Base-by-base conservation (phyloP, 2,329 filamentous ascomycete species). In the Cercospora janseana region DNA sequence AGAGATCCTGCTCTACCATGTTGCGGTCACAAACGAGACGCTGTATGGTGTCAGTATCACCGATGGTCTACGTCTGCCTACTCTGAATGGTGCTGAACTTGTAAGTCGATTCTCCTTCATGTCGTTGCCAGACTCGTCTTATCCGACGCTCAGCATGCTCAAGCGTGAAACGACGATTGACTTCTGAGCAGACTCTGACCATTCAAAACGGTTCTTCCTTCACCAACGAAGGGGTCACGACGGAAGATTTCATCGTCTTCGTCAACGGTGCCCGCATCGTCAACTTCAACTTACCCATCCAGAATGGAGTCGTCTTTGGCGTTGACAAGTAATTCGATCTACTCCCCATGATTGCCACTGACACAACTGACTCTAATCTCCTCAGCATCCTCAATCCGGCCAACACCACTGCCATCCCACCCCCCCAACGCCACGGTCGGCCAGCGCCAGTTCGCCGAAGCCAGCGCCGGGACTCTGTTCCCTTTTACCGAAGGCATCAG, bases 401-500 rank as follows among this genome's bases (percentile, higher is more conserved):
- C 35, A 40, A 40, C n/a, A 40, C 35, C 4, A 40, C 35, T 23
- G 35, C 35, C 2, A 8, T 21, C 12, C 35, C 35, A 10, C 35
- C 20, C n/a, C 9, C 21, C n/a, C 23, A 20, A 13, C n/a, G 35
- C 35, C 35, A 40, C 35, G 26, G 35, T 9, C 26, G 35, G 35
- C 2, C 35, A 40, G n/a, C 35, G 35, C 20, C 35, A 40, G 15
- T 40, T 40, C 35, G n/a, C 20, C 35, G 35, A 26, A 26, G 35
- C 35, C 15, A 12, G 35, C 35, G 35, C 35, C 15, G 35, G 35
- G 12, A 26, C 35, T 4, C 20, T 40, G 7, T 40, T 40, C 18
- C 35, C 35, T 6, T 40, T 24, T 9, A 40, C 35, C 5, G 35
- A 40, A 23, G 35, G 35, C 21, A 40, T 40, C n/a, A 40, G 35